These are phyloP conservation scores for Musa troglodytarum DNA, from an alignment of 176 grass and related monocot species.

Conservation along the genomic window DNA sequence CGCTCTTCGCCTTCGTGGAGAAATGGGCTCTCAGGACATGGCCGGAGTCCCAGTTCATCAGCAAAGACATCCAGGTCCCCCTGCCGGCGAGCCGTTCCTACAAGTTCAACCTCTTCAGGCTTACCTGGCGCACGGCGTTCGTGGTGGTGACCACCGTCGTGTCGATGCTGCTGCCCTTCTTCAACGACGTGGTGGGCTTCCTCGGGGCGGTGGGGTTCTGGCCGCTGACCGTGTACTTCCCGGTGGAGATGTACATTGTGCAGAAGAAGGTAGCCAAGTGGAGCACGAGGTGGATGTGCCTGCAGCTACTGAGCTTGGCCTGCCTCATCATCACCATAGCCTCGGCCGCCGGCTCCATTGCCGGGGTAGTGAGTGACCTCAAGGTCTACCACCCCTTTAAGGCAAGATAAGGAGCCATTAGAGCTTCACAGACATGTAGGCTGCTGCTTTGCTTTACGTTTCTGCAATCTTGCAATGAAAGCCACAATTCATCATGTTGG, in stretches of 20 bases:
- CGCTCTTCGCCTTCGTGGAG: constrained; percentile 85
- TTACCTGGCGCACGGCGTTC: constrained; percentile 5
- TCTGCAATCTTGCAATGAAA: too few relatives aligned
- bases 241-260: constrained; percentile 1
- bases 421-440: background rate
- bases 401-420: background rate
- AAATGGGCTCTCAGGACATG: constrained; percentile 59
- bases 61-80: constrained; percentile 33
- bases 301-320: constrained; percentile 5
- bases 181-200: constrained; percentile 5
- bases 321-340: constrained; percentile 1
- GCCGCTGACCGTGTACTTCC: constrained; percentile 8
- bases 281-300: constrained; percentile 15
- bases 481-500: too few relatives aligned
- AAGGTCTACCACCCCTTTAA: constrained; percentile 1
- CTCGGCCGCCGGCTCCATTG: constrained; percentile 11
- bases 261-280: constrained; percentile 1
- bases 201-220: constrained; percentile 10
- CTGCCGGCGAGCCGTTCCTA: background rate
- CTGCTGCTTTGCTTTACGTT: background rate
- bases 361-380: constrained; percentile 9
- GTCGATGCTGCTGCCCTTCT: constrained; percentile 6
- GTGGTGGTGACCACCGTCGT: background rate
- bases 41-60: constrained; percentile 45
- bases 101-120: background rate